Base-by-base conservation (phyloP, 768 basidiomycete species). In the Leccinum fibrillosum region DNA sequence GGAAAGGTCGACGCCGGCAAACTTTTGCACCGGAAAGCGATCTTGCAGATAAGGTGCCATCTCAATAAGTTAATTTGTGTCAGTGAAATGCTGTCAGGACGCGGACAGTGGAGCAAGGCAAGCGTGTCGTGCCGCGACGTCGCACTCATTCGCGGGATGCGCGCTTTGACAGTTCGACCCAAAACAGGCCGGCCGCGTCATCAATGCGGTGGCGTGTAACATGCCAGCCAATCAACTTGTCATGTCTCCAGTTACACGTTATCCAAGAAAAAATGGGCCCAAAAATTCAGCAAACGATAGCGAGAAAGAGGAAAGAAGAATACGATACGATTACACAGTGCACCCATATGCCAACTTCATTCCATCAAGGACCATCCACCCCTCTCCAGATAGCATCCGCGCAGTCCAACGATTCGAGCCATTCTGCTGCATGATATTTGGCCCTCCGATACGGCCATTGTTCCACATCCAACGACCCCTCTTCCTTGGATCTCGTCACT, bases 341-440 rank as follows among this genome's bases (percentile, higher is more conserved):
- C 11, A 44, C n/a, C 42, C 0, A 39, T 21, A 45, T 15, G 23
- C 19, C 23, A 13, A 13, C 23, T 23, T 12, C 44, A 19, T 11
- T 19, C 23, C 23, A 26, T 54, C 52, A 57, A 12, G 48, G 8
- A 10, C 56, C 42, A 28, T 53, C 62, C 11, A 70, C 69, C 0
- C 67, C 68, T 49, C 28, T 59, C 69, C 71, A 70, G 11, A 76
- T 64, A 28, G 84, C 85, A 59, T 85, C 82, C 59, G 81, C 81
- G 61, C 86, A 88, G 0, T 81, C 85, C 30, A 81, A 68, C 76
- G 84, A 85, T 67, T 86, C 85, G 28, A 89, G 74, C 85, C 86
- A 87, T 63, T 87, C 85, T 17, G 70, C 71, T 4, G 77, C 75
- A 59, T 85, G 81, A 62, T 82, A 84, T 60, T 74, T 70, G 21